Evolutionary conservation across 2,329 filamentous ascomycete species (phyloP).

Genomic region (Sarocladium brachiariae): DNA sequence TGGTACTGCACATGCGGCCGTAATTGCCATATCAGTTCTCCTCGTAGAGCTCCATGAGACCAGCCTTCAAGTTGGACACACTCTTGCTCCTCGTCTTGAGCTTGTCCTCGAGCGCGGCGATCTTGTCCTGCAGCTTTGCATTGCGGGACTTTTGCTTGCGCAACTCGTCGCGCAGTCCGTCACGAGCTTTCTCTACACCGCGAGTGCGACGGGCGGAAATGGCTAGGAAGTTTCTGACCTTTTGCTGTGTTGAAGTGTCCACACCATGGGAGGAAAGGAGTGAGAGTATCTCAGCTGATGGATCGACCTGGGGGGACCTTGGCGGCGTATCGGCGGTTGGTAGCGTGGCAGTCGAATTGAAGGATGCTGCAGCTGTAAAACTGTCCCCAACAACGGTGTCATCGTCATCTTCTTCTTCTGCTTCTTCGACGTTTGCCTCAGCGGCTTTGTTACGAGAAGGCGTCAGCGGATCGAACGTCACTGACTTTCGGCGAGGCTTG

Average conservation of each 20-base stretch:
- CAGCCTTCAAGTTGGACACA: slow-evolving; percentile 30
- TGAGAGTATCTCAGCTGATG: slow-evolving; percentile 34
- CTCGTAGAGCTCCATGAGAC: slow-evolving; percentile 30
- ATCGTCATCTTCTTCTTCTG: slow-evolving; percentile 9
- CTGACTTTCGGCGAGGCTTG: slow-evolving; percentile 25
- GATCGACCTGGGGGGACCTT: slow-evolving; percentile 14
- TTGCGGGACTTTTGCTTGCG: slow-evolving; percentile 52
- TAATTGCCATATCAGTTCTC: slow-evolving; percentile 15
- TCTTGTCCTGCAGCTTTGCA: slow-evolving; percentile 27
- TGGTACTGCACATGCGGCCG: too few species aligned
- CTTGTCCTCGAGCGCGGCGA: slow-evolving; percentile 33
- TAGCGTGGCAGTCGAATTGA: slow-evolving; percentile 6
- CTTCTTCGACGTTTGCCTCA: slow-evolving; percentile 10
- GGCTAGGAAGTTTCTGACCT: slow-evolving; percentile 39
- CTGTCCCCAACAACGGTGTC: neutral
- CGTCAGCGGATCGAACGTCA: slow-evolving; percentile 20
- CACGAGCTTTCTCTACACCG: slow-evolving; percentile 58
- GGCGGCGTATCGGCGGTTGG: slow-evolving; percentile 13
- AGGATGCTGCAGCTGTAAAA: slow-evolving; percentile 12
- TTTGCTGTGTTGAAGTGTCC: slow-evolving; percentile 26
- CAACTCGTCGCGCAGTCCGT: slow-evolving; percentile 56
- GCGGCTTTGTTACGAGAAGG: neutral
- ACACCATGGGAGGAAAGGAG: slow-evolving; percentile 40
- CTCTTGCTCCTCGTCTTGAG: slow-evolving; percentile 23
- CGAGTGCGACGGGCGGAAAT: slow-evolving; percentile 50